phyloP scores from a whole-genome alignment of 768 basidiomycete species.

The Leccinum uliginosum region DNA sequence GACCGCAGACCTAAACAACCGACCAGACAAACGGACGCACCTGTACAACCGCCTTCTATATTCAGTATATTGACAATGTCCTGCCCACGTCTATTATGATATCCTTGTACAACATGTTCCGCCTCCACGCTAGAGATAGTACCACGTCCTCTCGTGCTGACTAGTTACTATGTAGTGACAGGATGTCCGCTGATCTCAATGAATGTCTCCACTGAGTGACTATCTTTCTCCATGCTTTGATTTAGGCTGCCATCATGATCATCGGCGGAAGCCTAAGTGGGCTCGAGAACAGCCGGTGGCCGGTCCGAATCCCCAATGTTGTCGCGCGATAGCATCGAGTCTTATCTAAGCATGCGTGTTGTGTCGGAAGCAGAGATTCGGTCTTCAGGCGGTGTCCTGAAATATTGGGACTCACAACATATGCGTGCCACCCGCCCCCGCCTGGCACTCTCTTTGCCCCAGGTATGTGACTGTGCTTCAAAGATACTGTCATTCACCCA shows the following conservation, averaged over 20 bases:
- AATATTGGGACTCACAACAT: background rate
- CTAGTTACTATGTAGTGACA: too few species aligned
- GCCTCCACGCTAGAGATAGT: background rate
- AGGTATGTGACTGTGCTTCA: background rate
- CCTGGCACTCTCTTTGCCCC: background rate
- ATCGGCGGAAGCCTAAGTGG: too few species aligned
- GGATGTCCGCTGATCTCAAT: too few species aligned
- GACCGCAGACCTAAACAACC: too few species aligned
- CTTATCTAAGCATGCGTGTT: background rate
- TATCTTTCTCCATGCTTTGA: too few species aligned
- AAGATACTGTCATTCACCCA: background rate
- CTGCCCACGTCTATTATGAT: constrained; percentile 67
- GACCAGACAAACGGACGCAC: constrained; percentile 34
- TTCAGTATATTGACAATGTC: constrained; percentile 73
- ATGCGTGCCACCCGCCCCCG: background rate
- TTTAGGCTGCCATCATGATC: too few species aligned
- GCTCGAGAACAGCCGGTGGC: too few species aligned
- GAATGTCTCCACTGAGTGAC: too few species aligned
- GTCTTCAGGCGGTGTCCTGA: background rate
- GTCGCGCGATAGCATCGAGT: background rate
- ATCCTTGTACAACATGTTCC: constrained; percentile 33
- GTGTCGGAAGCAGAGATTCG: background rate
- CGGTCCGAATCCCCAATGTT: background rate
- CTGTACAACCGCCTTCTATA: constrained; percentile 91
- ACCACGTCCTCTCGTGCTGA: constrained; percentile 26